Percentiles rank a stretch among this genome's conserved stretches.
These are phyloP conservation scores for Ensete ventricosum DNA, from an alignment of 176 grass and related monocot genomes.

Conservation along the genomic window DNA sequence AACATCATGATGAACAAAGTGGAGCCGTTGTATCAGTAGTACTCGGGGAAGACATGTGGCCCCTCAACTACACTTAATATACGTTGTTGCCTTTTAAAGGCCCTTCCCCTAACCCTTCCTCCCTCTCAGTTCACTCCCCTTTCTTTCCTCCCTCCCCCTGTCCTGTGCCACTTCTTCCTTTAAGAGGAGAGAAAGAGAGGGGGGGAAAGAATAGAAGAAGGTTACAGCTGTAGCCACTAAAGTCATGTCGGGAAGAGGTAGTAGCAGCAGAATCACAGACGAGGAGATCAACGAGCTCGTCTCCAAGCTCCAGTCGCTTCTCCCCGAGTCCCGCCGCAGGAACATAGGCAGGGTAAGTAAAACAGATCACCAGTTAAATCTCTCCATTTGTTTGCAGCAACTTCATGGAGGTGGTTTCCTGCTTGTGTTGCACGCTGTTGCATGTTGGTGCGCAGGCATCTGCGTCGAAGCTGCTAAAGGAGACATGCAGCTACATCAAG, in stretches of 20 bases:
- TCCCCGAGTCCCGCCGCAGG: constrained; percentile 62
- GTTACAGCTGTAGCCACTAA: neutral
- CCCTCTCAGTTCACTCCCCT: neutral
- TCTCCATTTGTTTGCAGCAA: too few relatives aligned
- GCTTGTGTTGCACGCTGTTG: neutral
- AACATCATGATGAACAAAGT: too few relatives aligned
- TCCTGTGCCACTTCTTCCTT: neutral
- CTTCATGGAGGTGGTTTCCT: neutral
- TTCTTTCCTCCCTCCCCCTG: neutral
- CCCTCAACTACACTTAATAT: neutral
- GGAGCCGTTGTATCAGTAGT: too few relatives aligned
- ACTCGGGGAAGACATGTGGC: neutral
- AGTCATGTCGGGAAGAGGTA: constrained; percentile 49
- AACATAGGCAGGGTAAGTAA: constrained; percentile 45
- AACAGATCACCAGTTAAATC: neutral
- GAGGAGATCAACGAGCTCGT: constrained; percentile 97
- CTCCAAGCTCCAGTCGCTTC: constrained; percentile 70
- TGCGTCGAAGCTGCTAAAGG: neutral
- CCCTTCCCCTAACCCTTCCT: neutral
- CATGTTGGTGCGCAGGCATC: neutral
- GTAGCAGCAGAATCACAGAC: constrained; percentile 51
- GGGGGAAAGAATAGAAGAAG: constrained; percentile 5
- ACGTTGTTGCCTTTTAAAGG: neutral
- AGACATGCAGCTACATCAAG: constrained; percentile 8
- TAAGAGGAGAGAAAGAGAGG: neutral